Evolutionary conservation across 139 green algal genomes (phyloP), one percentile per base, ranked within the genome.

Genomic region (Chlamydomonas sp.): DNA sequence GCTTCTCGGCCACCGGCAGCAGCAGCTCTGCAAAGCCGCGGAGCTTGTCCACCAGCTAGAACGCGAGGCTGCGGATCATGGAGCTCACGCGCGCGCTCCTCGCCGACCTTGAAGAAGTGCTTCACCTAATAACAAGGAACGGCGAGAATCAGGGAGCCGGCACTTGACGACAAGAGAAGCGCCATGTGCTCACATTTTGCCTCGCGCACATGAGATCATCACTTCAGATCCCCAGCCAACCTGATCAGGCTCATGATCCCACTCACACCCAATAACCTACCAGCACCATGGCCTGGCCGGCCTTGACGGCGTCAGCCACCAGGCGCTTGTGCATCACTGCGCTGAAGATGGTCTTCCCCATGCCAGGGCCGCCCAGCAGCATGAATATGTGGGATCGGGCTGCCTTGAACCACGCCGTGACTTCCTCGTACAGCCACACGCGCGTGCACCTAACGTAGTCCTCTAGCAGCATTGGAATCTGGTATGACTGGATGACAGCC

Each of bases 61-160:
- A 54, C 20, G 43, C 43, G 20, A 54, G 43, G 43, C 43, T 54
- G 43, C 13, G 43, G 16, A 54, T 20, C 43, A 54, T 54, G 16
- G 43, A 54, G 43, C 16, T 54, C 16, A 20, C 43, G 43, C 16
- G 43, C 43, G 13, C 43, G 43, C 43, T 54, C 20, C 43, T 54
- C 43, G 43, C 43, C 43, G 16, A 54, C 43, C 43, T 54, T 54
- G 43, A 54, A 54, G 20, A 54, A 54, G 43, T 54, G 43, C 43
- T 54, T 54, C 16, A 54, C 43, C 43, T 54, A n/a, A n/a, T n/a
- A n/a, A n/a, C n/a, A n/a, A n/a, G n/a, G n/a, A n/a, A n/a, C n/a
- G n/a, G n/a, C n/a, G n/a, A n/a, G n/a, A n/a, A n/a, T n/a, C n/a
- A n/a, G n/a, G n/a, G n/a, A n/a, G n/a, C n/a, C n/a, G n/a, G n/a